Percentiles rank a stretch among this genome's conserved stretches.
These are phyloP conservation scores for Hypoxylon sp. DNA, from an alignment of 2,329 filamentous ascomycete species.

Conservation along the genomic window DNA sequence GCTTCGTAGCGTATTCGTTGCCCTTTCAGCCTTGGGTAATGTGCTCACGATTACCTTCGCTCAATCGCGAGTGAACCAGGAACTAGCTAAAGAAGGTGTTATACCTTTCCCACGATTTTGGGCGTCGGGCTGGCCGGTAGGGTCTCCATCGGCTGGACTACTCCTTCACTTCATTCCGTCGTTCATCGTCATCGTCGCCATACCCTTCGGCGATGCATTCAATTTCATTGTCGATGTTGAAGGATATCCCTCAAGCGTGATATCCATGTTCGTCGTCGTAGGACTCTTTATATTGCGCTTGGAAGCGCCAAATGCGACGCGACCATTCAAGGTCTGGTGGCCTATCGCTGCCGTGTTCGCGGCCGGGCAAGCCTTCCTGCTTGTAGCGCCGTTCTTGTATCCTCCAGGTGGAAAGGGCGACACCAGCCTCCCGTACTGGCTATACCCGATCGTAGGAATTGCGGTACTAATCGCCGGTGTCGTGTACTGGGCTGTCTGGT, in stretches of 20 bases:
- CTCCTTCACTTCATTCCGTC: slow-evolving; percentile 11
- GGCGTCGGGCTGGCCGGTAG: slow-evolving; percentile 8
- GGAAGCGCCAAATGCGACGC: background rate
- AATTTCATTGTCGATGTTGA: slow-evolving; percentile 10
- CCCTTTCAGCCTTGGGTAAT: slow-evolving; percentile 8
- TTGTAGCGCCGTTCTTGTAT: slow-evolving; percentile 7
- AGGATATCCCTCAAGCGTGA: slow-evolving; percentile 4
- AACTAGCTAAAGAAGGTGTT: slow-evolving; percentile 10
- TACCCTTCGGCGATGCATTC: slow-evolving; percentile 6
- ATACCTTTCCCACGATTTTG: slow-evolving; percentile 13
- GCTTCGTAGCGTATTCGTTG: background rate
- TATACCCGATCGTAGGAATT: slow-evolving; percentile 5
- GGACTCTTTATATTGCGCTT: slow-evolving; percentile 7
- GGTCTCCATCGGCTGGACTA: slow-evolving; percentile 5
- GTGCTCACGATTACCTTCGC: slow-evolving; percentile 13
- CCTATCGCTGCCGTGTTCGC: slow-evolving; percentile 5
- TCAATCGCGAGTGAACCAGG: slow-evolving; percentile 11
- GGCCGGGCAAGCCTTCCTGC: slow-evolving; percentile 4
- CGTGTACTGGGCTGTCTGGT: slow-evolving; percentile 10
- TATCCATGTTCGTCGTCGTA: slow-evolving; percentile 11
- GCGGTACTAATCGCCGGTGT: background rate
- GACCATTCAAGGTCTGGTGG: slow-evolving; percentile 13
- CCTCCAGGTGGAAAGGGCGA: slow-evolving; percentile 8
- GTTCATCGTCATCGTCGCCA: slow-evolving; percentile 14
- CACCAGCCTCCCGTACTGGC: slow-evolving; percentile 9